Base-by-base conservation (phyloP, 2,329 filamentous ascomycete species). In the Aspergillus sojae region DNA sequence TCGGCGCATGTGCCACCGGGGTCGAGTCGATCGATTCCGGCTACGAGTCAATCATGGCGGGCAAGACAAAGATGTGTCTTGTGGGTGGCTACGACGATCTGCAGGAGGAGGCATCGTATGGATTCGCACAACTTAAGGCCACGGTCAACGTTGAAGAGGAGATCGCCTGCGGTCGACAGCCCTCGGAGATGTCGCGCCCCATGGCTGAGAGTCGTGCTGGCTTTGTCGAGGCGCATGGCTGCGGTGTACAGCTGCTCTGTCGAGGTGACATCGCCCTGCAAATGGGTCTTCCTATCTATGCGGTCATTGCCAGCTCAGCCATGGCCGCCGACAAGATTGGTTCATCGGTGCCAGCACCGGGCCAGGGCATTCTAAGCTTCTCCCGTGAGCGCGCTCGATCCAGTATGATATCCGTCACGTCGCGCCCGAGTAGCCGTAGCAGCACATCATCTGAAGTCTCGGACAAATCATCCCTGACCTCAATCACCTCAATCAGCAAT, bases 321-420 rank as follows among this genome's bases (percentile, higher is more conserved):
- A 99, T 95, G 52, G 96, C 96, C 62, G 98, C 94, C 58, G 95
- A 99, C 86, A 98, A 99, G 89, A 99, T 97, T 78, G 95, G 95
- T 57, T 93, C 96, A 67, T 98, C 95, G n/a, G 94, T 36, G 34
- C 34, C 34, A 36, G 34, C 34, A 36, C 34, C 34, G 34, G 34
- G 34, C 1, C 34, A 36, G 34, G 34, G 34, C 34, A 36, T 36
- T 14, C 14, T 36, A 36, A 36, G 34, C 34, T 36, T 36, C 34
- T 36, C 34, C 34, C 34, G 34, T 36, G 34, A 36, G 34, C 34
- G 34, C 34, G 12, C 34, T 16, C 34, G 12, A 36, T 36, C 34
- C 4, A 36, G 34, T 14, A 36, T 16, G 34, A 5, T 16, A 36
- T 36, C 34, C 34, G 5, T 36, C 34, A 36, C 14, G 12, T 36